Conservation (phyloP, 1,284 basidiomycete species). For the Agaricales sp. region DNA sequence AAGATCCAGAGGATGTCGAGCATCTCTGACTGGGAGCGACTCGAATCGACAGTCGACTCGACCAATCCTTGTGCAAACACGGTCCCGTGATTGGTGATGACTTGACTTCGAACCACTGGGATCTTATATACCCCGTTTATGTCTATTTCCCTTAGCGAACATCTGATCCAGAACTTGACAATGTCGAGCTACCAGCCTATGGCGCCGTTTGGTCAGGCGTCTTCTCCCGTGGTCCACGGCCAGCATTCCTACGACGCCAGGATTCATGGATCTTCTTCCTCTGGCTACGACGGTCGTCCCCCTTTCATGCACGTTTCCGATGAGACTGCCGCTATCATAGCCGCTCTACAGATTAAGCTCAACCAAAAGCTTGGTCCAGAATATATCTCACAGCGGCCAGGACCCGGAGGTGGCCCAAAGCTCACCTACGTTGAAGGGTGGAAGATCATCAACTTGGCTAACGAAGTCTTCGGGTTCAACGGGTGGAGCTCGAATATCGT, state of each 20-base stretch:
- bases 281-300: neutral
- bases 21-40: no score
- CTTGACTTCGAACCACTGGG: neutral
- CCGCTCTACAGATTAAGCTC: constrained; percentile 73
- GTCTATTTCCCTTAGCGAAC: neutral
- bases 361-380: constrained; percentile 89
- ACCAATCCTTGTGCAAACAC: neutral
- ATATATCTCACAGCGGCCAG: constrained; percentile 83
- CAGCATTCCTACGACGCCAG: neutral
- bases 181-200: no score
- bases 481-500: constrained; percentile 91
- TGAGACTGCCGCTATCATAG: constrained; percentile 54
- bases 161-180: no score
- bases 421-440: constrained; percentile 95
- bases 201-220: no score
- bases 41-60: no score
- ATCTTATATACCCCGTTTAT: neutral
- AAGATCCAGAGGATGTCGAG: no score
- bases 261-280: neutral
- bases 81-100: constrained; percentile 1
- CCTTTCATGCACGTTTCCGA: constrained; percentile 38
- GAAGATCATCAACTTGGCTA: constrained; percentile 94
- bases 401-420: constrained; percentile 79
- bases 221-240: no score
- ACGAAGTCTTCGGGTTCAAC: constrained; percentile 98